Base-by-base conservation (phyloP, 345 rosid species). In the Clausena lansium region DNA sequence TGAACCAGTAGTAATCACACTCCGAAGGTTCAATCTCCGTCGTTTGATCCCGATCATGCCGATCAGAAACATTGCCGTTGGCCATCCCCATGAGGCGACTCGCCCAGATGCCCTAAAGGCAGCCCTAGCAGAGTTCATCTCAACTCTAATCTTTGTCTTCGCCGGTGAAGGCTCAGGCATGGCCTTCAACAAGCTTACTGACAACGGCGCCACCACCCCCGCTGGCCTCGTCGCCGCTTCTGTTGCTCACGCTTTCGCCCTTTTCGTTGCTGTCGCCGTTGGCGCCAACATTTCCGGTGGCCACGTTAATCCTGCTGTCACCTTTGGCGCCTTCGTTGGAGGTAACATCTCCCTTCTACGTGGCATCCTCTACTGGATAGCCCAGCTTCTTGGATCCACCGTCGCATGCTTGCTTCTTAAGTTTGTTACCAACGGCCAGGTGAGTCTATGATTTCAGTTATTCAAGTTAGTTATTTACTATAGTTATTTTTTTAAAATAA, bases 121-220 rank as follows among this genome's bases (percentile, higher is more conserved):
- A 19, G 97, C 91, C 5, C 84, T 94, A 86, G 98, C 98, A 64
- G 98, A 94, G 91, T 94, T 94, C 79, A 85, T 94, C 57, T 91
- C 97, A 55, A 86, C 91, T 75, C 80, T 94, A 69, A 91, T 94
- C 76, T 94, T 94, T 36, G 98, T 94, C 39, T 93, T 94, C 70
- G 97, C 98, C 15, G 98, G 98, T 1, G 88, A 89, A 83, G 98
- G 98, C 36, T 94, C 98, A 2, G 95, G 98, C 39, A 92, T 94
- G 96, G 98, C 98, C 52, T 94, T 90, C 63, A 89, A 83, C 86
- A 91, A 94, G 82, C 91, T 94, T n/a, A 94, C 98, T 0, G 81
- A 85, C 58, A 74, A 86, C 75, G 98, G 90, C 10, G 81, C 93
- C 75, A 78, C 86, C 71, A 92, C 94, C 60, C 98, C 98, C 0